Evolutionary conservation across 140 eudicot species (phyloP), one percentile per base, ranked within the genome.

Genomic region (Bidens hawaiensis): DNA sequence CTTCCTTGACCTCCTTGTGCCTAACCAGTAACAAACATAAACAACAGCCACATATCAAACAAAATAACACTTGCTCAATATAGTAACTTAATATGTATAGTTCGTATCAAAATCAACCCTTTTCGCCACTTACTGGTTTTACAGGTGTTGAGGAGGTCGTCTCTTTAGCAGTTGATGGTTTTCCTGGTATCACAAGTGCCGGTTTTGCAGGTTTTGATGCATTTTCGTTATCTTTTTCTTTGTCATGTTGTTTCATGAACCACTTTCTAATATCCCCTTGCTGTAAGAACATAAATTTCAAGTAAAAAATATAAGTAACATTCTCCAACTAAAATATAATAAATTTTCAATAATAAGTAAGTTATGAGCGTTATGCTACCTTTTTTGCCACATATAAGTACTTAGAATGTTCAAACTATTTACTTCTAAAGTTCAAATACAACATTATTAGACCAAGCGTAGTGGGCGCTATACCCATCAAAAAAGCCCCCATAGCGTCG

Each of bases 191-290:
- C 9, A 42, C 51, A 1, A 74, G 74, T 17, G 78, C 12, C 6
- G 87, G 80, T 56, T 81, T 81, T 4, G 62, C 63, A 48, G 82
- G 75, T 58, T 78, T 81, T 26, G 87, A 6, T 13, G 83, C 28
- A 54, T 76, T 78, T 43, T 71, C 83, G 58, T 72, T 72, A 40
- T 69, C 88, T 17, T 73, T 56, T 15, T 69, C 65, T 63, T 78
- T 81, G 43, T 86, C 94, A 33, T 83, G 89, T 51, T 72, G 80
- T 73, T 90, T 90, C 82, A 81, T 74, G 60, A 90, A 90, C 97
- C 97, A 90, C 64, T 83, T 90, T 73, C 97, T 79, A 54, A 90
- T 86, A 79, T 86, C 95, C 19, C 86, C 71, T 69, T 79, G 78
- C 83, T 73, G 70, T 47, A 2, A 38, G 33, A 57, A 65, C 16